phyloP scores from a whole-genome alignment of 441 rosid genomes.

The Gossypium armourianum region DNA sequence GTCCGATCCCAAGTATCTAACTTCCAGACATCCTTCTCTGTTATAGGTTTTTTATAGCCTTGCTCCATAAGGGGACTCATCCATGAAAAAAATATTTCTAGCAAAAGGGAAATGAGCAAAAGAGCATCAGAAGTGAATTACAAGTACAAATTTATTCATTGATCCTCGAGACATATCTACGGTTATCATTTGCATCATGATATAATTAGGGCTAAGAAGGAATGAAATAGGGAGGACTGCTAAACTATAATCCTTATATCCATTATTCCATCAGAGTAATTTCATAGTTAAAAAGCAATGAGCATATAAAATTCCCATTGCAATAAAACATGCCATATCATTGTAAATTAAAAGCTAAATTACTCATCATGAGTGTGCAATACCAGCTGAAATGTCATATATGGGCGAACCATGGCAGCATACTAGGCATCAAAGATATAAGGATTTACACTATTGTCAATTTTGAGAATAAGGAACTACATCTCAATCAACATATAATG shows the following conservation, averaged over 20 bases:
- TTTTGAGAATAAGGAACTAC: constrained; percentile 6
- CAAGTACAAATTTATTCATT: background rate
- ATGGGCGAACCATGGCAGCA: background rate
- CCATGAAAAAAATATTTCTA: constrained; percentile 69
- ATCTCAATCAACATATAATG: constrained; percentile 9
- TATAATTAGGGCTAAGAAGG: background rate
- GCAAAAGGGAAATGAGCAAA: constrained; percentile 13
- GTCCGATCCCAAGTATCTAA: constrained; percentile 86
- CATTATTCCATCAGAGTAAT: background rate
- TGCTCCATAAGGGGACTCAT: constrained; percentile 81
- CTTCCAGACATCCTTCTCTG: constrained; percentile 91
- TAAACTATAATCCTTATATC: background rate
- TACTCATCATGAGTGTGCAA: background rate
- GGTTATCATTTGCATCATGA: constrained; percentile 5
- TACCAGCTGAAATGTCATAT: constrained; percentile 2
- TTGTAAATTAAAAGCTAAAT: background rate
- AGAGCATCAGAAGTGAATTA: constrained; percentile 13
- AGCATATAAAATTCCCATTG: background rate
- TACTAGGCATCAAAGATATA: background rate
- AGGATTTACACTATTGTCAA: background rate
- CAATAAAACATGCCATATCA: constrained; percentile 3
- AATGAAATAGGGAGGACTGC: background rate
- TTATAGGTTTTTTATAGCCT: constrained; percentile 81
- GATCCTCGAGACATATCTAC: background rate
- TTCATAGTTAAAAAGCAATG: background rate